phyloP scores from a whole-genome alignment of 768 basidiomycete species.

The Calocybe indica region DNA sequence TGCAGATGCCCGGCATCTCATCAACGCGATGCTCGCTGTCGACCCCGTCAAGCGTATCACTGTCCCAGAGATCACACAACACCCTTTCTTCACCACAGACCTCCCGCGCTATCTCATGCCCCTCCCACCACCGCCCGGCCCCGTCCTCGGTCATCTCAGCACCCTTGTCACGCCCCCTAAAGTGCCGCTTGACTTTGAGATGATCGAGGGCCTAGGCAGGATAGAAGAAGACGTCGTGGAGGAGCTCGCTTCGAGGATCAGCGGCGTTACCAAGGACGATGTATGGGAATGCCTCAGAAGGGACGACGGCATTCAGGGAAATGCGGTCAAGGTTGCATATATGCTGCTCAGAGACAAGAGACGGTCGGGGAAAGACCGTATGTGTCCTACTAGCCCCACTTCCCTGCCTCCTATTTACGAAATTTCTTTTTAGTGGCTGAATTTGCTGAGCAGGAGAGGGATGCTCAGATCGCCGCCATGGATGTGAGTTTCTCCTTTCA shows the following conservation, averaged over 20 bases:
- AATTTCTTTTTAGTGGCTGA: conserved; percentile 47
- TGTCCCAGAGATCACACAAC: conserved; percentile 82
- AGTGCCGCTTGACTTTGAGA: conserved; percentile 65
- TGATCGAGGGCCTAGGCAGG: conserved; percentile 87
- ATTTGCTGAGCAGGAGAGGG: conserved; percentile 82
- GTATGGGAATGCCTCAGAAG: conserved; percentile 81
- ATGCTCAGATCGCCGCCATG: conserved; percentile 72
- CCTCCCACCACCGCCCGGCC: conserved; percentile 71
- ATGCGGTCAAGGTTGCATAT: conserved; percentile 95
- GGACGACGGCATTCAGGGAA: conserved; percentile 82
- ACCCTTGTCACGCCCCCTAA: conserved; percentile 67
- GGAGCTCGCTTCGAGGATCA: conserved; percentile 67
- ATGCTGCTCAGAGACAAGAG: conserved; percentile 88
- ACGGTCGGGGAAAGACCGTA: conserved; percentile 77
- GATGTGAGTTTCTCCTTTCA: conserved; percentile 48
- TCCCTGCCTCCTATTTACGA: conserved; percentile 1
- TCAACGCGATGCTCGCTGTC: conserved; percentile 85
- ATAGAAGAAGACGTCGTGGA: conserved; percentile 91
- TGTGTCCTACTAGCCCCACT: conserved; percentile 24
- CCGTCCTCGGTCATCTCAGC: conserved; percentile 68
- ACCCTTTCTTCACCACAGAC: conserved; percentile 86
- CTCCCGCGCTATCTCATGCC: conserved; percentile 84
- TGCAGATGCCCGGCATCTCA: conserved; percentile 69
- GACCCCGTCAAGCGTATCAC: conserved; percentile 96
- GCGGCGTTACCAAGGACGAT: conserved; percentile 73